Evolutionary conservation across 768 basidiomycete species (phyloP), one percentile per base, ranked within the genome.

Genomic region (Kondoa malvinella): DNA sequence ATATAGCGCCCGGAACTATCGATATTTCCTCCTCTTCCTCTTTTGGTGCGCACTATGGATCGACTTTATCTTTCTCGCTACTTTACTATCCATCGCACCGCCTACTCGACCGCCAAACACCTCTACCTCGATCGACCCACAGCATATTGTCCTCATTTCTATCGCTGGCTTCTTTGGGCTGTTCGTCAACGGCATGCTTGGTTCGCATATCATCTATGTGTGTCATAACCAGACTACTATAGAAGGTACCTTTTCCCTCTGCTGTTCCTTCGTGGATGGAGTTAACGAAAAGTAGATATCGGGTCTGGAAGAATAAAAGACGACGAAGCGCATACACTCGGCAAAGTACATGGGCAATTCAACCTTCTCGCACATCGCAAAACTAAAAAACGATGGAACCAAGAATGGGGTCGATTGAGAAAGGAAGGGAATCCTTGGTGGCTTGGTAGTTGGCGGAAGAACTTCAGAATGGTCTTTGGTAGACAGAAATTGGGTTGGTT

Each of bases 21-120:
- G 71, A 34, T 73, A 71, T 61, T 73, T 71, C 60, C 68, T 70
- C 67, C 69, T 71, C 64, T 73, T 71, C 50, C 72, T 73, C 33
- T 69, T 70, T 60, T 64, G 30, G n/a, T 67, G 70, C n/a, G 34
- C 61, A 31, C 2, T 60, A 32, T 73, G 69, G 69, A 58, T 33
- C 40, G 29, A 68, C 25, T 73, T 68, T 66, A 31, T 70, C 34
- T 68, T 70, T 64, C 57, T 73, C 57, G 32, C 70, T n/a, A 67
- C 71, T 66, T 16, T 71, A 12, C 62, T 73, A 57, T 66, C 70
- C 12, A 64, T 67, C 57, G 71, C 69, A 2, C 69, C 66, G 29
- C 72, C 72, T 0, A 67, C 70, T 63, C 64, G 61, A 21, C 32
- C 65, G 3, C n/a, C 66, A 3, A 69, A 67, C 2, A 65, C 68